A percentile compares a stretch with the other conserved stretches of the same genome.
Conservation (phyloP, 768 basidiomycete genomes). For the Favolaschia claudopus region DNA sequence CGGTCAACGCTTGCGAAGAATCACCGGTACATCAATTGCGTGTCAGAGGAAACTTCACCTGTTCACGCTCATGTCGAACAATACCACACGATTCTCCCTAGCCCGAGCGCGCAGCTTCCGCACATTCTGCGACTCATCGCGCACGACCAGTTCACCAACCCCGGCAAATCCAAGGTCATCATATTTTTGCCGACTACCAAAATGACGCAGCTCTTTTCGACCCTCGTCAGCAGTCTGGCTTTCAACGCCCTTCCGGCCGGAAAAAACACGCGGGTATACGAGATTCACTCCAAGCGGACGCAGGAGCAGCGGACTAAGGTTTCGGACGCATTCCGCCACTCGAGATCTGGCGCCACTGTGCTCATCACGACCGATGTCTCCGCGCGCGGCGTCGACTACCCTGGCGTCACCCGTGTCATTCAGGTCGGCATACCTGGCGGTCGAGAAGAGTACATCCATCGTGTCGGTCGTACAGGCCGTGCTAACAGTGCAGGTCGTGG, state of each 20-base stretch:
- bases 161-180: conserved; percentile 74
- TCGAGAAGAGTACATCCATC: conserved; percentile 82
- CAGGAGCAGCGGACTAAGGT: conserved; percentile 64
- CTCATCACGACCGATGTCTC: conserved; percentile 90
- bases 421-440: conserved; percentile 84
- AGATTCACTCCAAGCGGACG: conserved; percentile 82
- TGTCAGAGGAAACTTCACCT: conserved; percentile 64
- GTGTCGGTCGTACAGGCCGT: conserved; percentile 86
- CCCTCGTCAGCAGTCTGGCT: conserved; percentile 61
- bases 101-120: conserved; percentile 72
- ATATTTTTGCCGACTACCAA: conserved; percentile 89
- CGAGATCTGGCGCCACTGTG: conserved; percentile 60
- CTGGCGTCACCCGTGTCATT: conserved; percentile 86
- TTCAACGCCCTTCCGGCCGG: conserved; percentile 57
- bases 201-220: conserved; percentile 78
- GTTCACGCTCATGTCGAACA: conserved; percentile 83
- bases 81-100: conserved; percentile 77
- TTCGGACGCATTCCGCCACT: conserved; percentile 67
- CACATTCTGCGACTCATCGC: conserved; percentile 82
- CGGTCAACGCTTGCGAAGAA: conserved; percentile 61
- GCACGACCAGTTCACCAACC: conserved; percentile 84
- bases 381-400: conserved; percentile 90
- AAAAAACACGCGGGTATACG: conserved; percentile 64
- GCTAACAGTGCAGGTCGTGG: conserved; percentile 70
- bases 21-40: conserved; percentile 78